Evolutionary conservation across 345 rosid species (phyloP), one percentile per base, ranked within the genome.

Genomic region (Eucalyptus albens): DNA sequence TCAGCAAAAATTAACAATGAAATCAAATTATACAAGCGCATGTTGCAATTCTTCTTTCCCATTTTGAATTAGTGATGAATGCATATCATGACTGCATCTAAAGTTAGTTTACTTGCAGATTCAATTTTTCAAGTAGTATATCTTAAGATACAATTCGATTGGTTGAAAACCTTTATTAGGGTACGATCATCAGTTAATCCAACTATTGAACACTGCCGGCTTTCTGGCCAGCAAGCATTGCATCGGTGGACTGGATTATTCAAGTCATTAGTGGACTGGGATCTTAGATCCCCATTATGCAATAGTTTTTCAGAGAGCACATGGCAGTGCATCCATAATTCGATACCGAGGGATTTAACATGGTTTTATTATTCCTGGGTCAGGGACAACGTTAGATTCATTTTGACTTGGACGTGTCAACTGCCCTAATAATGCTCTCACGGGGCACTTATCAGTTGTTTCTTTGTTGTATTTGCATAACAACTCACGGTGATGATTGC

Each of bases 391-490:
- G 47, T 56, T 56, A 40, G 87, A 55, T 33, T 91, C 59, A 44
- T 72, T 40, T 13, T n/a, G 91, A 89, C 15, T 56, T 72, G 87
- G 92, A 91, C 90, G 49, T 89, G 86, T 89, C 90, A 94, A 90
- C 94, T 67, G 72, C 89, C 89, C 88, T 86, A 86, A 47, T 87
- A 88, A 56, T 87, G 40, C n/a, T 86, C 77, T 87, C 77, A 90
- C 59, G 56, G 49, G 88, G 81, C 42, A 4, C 87, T 21, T 87
- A 50, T 65, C 80, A 72, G 82, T 87, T 87, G 82, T 4, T 49
- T 60, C 67, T 67, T n/a, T 40, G 49, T 56, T 87, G 19, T n/a
- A 47, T 10, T 59, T 59, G 77, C 69, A 1, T 87, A 11, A 31
- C 72, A 27, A 45, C 1, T 87, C 26, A 7, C 49, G 49, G 49